These are phyloP conservation scores for Bocquillonia castaneifolia DNA, from an alignment of 441 rosid genomes.

Conservation along the genomic window DNA sequence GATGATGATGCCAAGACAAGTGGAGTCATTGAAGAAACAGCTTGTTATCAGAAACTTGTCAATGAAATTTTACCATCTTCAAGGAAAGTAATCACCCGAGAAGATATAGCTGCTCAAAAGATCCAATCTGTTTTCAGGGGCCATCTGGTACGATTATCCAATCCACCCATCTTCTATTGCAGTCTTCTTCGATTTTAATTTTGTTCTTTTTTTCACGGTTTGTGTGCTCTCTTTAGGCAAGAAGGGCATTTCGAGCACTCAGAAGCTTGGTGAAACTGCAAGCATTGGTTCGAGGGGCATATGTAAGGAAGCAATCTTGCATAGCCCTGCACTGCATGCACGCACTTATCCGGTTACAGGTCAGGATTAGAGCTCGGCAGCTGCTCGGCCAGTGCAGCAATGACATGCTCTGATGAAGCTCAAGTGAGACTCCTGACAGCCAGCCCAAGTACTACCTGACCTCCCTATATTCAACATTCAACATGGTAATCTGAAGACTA, in stretches of 20 bases:
- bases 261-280: slow-evolving; percentile 75
- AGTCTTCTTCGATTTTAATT: background rate
- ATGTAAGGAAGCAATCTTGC: slow-evolving; percentile 52
- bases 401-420: too few species aligned
- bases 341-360: slow-evolving; percentile 69
- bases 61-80: slow-evolving; percentile 15
- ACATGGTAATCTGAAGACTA: too few species aligned
- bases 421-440: too few species aligned
- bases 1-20: slow-evolving; percentile 13
- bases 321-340: slow-evolving; percentile 72
- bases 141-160: slow-evolving; percentile 50
- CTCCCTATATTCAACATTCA: too few species aligned
- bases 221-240: slow-evolving; percentile 37
- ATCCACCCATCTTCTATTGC: background rate
- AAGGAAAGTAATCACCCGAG: slow-evolving; percentile 16
- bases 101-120: slow-evolving; percentile 54
- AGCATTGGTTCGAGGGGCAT: slow-evolving; percentile 59
- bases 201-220: background rate
- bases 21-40: slow-evolving; percentile 11
- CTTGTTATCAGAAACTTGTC: background rate
- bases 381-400: slow-evolving; percentile 36
- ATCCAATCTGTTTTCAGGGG: slow-evolving; percentile 79
- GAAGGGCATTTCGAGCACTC: slow-evolving; percentile 60
- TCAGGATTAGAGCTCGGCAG: slow-evolving; percentile 65
- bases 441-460: too few species aligned